phyloP scores from a whole-genome alignment of 1,284 basidiomycete species.

The Puccinia polysora region DNA sequence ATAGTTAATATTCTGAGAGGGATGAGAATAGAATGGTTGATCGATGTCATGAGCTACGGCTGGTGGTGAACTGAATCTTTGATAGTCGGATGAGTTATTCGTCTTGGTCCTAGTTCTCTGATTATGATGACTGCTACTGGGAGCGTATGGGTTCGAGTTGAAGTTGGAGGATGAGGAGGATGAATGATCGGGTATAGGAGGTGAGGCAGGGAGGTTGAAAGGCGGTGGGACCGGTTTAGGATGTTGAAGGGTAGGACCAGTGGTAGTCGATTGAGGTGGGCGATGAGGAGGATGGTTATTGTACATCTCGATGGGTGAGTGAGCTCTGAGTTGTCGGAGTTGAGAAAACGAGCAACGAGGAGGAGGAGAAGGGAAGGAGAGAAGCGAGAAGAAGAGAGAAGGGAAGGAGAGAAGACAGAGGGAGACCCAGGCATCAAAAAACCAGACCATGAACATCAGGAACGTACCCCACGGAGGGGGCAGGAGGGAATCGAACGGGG shows the following conservation, averaged over 20 bases:
- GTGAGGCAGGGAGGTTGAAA: slow-evolving; percentile 30
- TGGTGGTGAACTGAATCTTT: slow-evolving; percentile 38
- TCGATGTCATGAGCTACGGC: slow-evolving; percentile 4
- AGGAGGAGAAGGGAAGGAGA: background rate
- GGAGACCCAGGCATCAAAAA: background rate
- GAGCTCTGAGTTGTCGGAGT: too few relatives aligned
- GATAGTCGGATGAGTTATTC: slow-evolving; percentile 2
- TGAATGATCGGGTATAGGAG: slow-evolving; percentile 9
- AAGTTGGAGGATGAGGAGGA: background rate
- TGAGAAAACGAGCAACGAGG: too few relatives aligned
- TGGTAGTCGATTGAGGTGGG: background rate
- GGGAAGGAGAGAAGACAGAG: background rate
- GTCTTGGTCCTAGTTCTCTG: slow-evolving; percentile 5
- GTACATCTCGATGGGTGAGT: too few relatives aligned
- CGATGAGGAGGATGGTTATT: background rate
- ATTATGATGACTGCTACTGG: background rate
- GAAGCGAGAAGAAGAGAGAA: background rate
- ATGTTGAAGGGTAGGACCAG: slow-evolving; percentile 32
- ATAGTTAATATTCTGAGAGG: background rate
- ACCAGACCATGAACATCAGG: background rate
- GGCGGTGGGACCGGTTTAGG: slow-evolving; percentile 40
- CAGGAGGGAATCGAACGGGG: too few relatives aligned
- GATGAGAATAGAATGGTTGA: slow-evolving; percentile 3
- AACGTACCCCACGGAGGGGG: too few relatives aligned
- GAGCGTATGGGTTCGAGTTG: slow-evolving; percentile 10